phyloP scores from a whole-genome alignment of 805 yeast genomes.

The Spathaspora hagerdaliae region DNA sequence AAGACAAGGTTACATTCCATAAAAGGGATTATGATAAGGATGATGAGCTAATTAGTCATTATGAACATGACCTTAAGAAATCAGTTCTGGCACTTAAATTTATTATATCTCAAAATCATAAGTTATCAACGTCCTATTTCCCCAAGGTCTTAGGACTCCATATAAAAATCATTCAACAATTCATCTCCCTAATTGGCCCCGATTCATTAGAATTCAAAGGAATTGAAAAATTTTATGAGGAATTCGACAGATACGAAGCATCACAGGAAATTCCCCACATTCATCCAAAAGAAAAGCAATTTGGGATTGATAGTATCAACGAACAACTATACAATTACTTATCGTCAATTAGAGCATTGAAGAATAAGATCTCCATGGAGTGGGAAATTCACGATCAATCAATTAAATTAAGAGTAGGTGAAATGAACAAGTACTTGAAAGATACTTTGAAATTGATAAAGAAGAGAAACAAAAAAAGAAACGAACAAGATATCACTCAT shows the following conservation, averaged over 20 bases:
- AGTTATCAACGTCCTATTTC: constrained; percentile 21
- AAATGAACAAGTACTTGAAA: constrained; percentile 35
- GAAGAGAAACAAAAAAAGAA: constrained; percentile 42
- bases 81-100: constrained; percentile 43
- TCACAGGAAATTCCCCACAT: constrained; percentile 24
- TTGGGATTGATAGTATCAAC: constrained; percentile 19
- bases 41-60: constrained; percentile 37
- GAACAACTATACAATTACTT: constrained; percentile 25
- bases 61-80: constrained; percentile 40
- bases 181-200: constrained; percentile 28
- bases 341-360: constrained; percentile 16
- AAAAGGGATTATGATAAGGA: constrained; percentile 21
- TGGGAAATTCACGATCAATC: constrained; percentile 23
- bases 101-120: constrained; percentile 23
- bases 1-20: constrained; percentile 7
- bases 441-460: constrained; percentile 36
- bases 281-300: constrained; percentile 35
- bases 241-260: constrained; percentile 25
- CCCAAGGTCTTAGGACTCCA: constrained; percentile 30
- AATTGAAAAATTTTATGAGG: constrained; percentile 25
- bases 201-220: constrained; percentile 34
- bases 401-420: constrained; percentile 31
- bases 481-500: constrained; percentile 35
- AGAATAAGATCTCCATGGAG: constrained; percentile 13
- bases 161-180: constrained; percentile 24